Percentiles rank a stretch among this genome's conserved stretches.
These are phyloP conservation scores for Laburnicola sp. DNA, from an alignment of 2,329 filamentous ascomycete genomes.

Conservation along the genomic window DNA sequence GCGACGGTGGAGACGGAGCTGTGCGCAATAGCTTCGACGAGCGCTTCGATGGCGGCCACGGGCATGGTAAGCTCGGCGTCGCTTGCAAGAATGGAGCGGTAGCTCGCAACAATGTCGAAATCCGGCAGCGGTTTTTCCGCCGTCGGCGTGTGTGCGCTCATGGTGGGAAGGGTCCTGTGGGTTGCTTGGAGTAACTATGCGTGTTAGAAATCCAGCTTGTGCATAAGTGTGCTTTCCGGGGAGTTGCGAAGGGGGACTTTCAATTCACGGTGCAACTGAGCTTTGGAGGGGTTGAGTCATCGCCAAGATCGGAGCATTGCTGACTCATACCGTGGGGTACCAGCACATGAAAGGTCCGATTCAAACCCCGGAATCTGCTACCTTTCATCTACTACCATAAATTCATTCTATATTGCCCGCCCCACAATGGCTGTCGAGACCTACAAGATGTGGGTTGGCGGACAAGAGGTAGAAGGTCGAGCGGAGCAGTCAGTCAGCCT, in stretches of 20 bases:
- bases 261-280: no score
- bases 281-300: constrained; percentile 5
- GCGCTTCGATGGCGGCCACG: constrained; percentile 87
- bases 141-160: constrained; percentile 25
- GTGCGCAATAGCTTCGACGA: constrained; percentile 82
- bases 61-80: constrained; percentile 93
- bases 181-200: no score
- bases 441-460: constrained; percentile 49
- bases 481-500: constrained; percentile 52
- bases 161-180: no score
- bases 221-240: no score
- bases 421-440: constrained; percentile 9
- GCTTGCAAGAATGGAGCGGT: constrained; percentile 63
- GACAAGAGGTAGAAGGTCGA: constrained; percentile 46
- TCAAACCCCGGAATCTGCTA: background rate
- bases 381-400: background rate
- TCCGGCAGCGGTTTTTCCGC: constrained; percentile 23
- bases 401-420: no score
- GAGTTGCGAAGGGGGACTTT: no score
- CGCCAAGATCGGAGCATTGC: background rate
- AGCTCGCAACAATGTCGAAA: constrained; percentile 65
- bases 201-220: no score
- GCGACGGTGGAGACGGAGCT: constrained; percentile 83
- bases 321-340: background rate
- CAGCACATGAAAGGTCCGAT: no score